phyloP scores from a whole-genome alignment of 805 yeast species.

The Kodamaea lidongshanica region DNA sequence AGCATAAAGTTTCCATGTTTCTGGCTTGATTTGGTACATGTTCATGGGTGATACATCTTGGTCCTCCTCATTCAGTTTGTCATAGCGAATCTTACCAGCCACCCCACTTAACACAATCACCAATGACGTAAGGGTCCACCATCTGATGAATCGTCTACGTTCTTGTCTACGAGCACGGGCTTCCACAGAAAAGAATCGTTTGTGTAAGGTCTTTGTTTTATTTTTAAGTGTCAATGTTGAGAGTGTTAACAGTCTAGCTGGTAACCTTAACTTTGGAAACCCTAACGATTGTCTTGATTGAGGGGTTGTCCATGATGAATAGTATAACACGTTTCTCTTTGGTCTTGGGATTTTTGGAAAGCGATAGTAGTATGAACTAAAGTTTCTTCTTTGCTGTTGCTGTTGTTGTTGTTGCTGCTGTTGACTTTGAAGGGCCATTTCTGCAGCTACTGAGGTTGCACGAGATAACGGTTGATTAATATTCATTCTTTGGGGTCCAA shows the following conservation, averaged over 20 bases:
- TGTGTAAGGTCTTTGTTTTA: conserved; percentile 32
- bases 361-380: conserved; percentile 28
- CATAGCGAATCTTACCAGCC: conserved; percentile 40
- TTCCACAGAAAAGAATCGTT: conserved; percentile 37
- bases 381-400: conserved; percentile 14
- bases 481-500: conserved; percentile 35
- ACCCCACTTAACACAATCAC: conserved; percentile 50
- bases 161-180: conserved; percentile 36
- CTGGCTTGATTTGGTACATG: conserved; percentile 49
- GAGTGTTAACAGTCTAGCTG: conserved; percentile 28
- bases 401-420: conserved; percentile 11
- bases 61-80: conserved; percentile 23
- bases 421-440: conserved; percentile 19
- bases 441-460: conserved; percentile 31
- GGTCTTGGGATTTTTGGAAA: conserved; percentile 56
- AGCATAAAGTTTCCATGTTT: conserved; percentile 84
- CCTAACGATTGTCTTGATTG: conserved; percentile 23
- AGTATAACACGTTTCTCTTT: conserved; percentile 47
- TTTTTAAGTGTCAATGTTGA: conserved; percentile 32
- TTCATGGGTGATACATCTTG: conserved; percentile 25
- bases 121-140: conserved; percentile 53
- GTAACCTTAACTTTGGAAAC: conserved; percentile 18
- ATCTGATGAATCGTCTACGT: conserved; percentile 37
- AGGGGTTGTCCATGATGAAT: conserved; percentile 44
- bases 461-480: conserved; percentile 39